phyloP scores from a whole-genome alignment of 139 green algal genomes.

The Chlamydomonas applanata region DNA sequence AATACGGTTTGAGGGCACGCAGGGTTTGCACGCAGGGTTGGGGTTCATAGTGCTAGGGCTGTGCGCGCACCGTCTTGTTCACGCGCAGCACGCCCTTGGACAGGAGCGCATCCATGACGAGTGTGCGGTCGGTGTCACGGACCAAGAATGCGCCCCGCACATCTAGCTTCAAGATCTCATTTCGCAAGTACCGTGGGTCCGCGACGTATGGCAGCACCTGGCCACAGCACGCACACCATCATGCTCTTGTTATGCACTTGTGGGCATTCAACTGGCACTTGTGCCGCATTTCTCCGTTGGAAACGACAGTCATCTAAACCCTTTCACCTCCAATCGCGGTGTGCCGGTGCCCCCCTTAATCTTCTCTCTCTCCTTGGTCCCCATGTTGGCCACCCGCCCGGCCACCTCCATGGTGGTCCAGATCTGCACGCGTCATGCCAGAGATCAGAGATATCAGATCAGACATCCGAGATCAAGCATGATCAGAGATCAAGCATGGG shows the following conservation, averaged over 20 bases:
- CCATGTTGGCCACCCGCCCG: too few relatives aligned
- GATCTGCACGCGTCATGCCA: too few relatives aligned
- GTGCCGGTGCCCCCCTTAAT: too few relatives aligned
- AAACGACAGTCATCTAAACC: neutral
- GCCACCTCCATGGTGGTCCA: too few relatives aligned
- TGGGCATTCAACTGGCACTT: neutral
- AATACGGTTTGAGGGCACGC: too few relatives aligned
- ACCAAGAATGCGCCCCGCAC: neutral
- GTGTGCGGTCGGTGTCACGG: neutral
- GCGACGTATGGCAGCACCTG: neutral
- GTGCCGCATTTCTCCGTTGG: neutral
- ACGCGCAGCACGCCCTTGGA: neutral
- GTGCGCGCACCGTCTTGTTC: constrained; percentile 7
- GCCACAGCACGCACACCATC: neutral
- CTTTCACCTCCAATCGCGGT: neutral
- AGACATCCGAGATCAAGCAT: too few relatives aligned
- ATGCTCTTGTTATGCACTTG: neutral
- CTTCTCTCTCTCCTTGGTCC: too few relatives aligned
- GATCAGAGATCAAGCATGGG: too few relatives aligned
- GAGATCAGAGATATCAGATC: too few relatives aligned
- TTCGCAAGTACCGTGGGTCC: constrained; percentile 6
- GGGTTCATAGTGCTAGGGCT: too few relatives aligned
- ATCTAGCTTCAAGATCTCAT: constrained; percentile 5
- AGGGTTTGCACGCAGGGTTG: too few relatives aligned
- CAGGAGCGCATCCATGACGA: constrained; percentile 1